phyloP scores from a whole-genome alignment of 108 stramenopile species.

The Skeletonema costatum region DNA sequence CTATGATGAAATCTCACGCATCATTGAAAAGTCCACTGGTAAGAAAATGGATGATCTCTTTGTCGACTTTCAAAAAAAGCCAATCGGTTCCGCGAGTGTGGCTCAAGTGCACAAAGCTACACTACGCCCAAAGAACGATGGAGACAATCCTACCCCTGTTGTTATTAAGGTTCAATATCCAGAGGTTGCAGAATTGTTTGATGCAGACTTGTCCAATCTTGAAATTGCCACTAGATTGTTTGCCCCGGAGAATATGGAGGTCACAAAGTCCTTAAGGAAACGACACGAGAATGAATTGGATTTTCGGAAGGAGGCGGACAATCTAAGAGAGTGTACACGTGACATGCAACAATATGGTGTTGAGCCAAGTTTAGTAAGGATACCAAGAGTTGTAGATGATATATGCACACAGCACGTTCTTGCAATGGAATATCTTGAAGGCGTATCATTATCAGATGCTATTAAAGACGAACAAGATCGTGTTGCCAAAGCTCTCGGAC shows the following conservation, averaged over 20 bases:
- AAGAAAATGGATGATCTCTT: conserved; percentile 62
- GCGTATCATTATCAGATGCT: conserved; percentile 66
- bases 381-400: conserved; percentile 61
- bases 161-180: conserved; percentile 87
- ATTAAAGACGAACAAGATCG: conserved; percentile 54
- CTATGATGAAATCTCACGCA: conserved; percentile 59
- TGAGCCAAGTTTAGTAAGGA: conserved; percentile 55
- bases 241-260: conserved; percentile 62
- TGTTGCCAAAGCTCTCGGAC: conserved; percentile 47
- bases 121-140: conserved; percentile 14
- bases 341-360: conserved; percentile 63
- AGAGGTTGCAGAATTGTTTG: conserved; percentile 73
- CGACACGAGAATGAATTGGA: conserved; percentile 69
- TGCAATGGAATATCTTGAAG: conserved; percentile 85
- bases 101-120: conserved; percentile 74
- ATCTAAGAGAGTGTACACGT: conserved; percentile 58
- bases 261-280: conserved; percentile 55
- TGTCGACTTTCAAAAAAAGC: conserved; percentile 60
- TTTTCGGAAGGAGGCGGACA: conserved; percentile 75
- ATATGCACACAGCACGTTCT: conserved; percentile 67
- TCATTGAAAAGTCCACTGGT: conserved; percentile 57
- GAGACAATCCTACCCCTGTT: conserved; percentile 28
- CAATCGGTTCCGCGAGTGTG: conserved; percentile 70
- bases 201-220: conserved; percentile 78
- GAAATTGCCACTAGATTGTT: conserved; percentile 64